phyloP scores from a whole-genome alignment of 768 basidiomycete species.

The Pleurotus tuoliensis region DNA sequence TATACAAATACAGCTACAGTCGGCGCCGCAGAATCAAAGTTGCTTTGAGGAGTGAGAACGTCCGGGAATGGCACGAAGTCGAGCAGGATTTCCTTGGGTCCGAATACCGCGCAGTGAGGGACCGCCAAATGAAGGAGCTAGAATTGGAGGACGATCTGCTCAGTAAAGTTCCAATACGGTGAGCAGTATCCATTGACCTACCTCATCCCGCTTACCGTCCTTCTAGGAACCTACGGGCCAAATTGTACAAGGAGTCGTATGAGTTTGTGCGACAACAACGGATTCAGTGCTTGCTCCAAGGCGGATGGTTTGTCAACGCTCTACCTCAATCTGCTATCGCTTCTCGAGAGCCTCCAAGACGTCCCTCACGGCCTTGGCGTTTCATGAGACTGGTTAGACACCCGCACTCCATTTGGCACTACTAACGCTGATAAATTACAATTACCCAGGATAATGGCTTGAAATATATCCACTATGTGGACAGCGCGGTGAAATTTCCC shows the following conservation, averaged over 20 bases:
- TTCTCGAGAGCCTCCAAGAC: slow-evolving; percentile 46
- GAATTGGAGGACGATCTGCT: slow-evolving; percentile 86
- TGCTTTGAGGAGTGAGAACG: slow-evolving; percentile 70
- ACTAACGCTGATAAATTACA: slow-evolving; percentile 5
- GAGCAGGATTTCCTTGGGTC: slow-evolving; percentile 76
- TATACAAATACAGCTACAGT: background rate
- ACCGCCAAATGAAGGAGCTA: slow-evolving; percentile 86
- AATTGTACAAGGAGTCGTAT: slow-evolving; percentile 85
- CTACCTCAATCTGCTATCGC: slow-evolving; percentile 46
- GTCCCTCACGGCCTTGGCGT: slow-evolving; percentile 70
- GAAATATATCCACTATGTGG: slow-evolving; percentile 83
- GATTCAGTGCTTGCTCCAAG: slow-evolving; percentile 82
- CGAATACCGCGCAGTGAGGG: slow-evolving; percentile 83
- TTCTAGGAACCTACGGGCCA: slow-evolving; percentile 75
- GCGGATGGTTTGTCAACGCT: slow-evolving; percentile 90
- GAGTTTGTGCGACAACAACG: slow-evolving; percentile 89
- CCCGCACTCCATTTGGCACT: background rate
- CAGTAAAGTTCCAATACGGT: slow-evolving; percentile 85
- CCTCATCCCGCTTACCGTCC: slow-evolving; percentile 2
- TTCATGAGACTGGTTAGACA: slow-evolving; percentile 76
- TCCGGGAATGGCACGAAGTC: slow-evolving; percentile 78
- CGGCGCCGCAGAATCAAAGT: slow-evolving; percentile 57
- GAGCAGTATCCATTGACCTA: slow-evolving; percentile 18
- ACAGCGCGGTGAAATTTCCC: slow-evolving; percentile 74
- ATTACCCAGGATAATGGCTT: slow-evolving; percentile 63